Evolutionary conservation across 1,139 yeast genomes (phyloP), one percentile per base, ranked within the genome.

Genomic region (Insectozyma bohioensis): DNA sequence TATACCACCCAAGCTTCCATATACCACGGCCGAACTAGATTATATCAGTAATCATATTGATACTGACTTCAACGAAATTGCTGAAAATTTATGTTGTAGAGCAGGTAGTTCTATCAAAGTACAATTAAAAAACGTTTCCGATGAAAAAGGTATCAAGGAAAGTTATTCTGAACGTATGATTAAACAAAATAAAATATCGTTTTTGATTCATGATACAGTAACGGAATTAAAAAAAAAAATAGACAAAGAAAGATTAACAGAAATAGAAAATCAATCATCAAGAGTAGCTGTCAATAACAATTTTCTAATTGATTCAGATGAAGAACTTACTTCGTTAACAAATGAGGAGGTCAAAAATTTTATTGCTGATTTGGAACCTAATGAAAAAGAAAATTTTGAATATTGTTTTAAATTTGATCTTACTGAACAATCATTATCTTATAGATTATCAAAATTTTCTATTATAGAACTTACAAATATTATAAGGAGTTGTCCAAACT

Each of bases 401-500:
- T 13, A 20, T 21, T 34, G 37, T 24, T 15, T 34, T 7, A 25
- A 20, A 15, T 6, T 17, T 12, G 40, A 36, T 25, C 25, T 36
- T 4, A 36, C 40, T 4, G 18, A 12, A 9, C 22, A 20, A 15
- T 31, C 28, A 10, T 28, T 36, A 13, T 4, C 11, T n/a, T 8
- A 24, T 8, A 27, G 19, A 17, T 23, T 36, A 9, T 25, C 35
- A 9, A 14, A 32, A 7, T 23, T 16, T 6, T 8, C 6, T 9
- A 16, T 36, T 15, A 34, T 33, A 4, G 20, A 31, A 14, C 12
- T 37, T 13, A 20, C 39, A 7, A 24, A 27, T 8, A 22, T 31
- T 26, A 36, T 44, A 7, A 36, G 31, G 24, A 18, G 12, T n/a
- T 26, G 30, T 8, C 21, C 34, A 7, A 31, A 37, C 22, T 28